Conservation (phyloP, 768 basidiomycete species). For the Termitomyces sp. region DNA sequence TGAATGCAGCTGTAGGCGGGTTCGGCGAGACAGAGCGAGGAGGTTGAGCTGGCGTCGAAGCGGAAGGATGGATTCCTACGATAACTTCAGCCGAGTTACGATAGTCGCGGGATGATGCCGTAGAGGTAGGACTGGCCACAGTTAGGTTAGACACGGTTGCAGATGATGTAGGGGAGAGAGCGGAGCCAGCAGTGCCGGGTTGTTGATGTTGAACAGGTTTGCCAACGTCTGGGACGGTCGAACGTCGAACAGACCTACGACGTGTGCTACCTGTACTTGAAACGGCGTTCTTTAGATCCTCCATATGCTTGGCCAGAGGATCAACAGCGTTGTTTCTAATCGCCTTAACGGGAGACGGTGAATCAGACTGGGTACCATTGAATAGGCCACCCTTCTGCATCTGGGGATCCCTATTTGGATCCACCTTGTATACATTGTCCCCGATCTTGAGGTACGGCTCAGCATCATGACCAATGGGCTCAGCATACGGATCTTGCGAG, state of each 20-base stretch:
- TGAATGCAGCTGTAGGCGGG: conserved; percentile 68
- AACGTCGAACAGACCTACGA: conserved; percentile 35
- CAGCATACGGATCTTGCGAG: conserved; percentile 46
- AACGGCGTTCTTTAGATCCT: conserved; percentile 46
- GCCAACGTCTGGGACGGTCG: background rate
- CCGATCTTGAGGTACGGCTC: conserved; percentile 72
- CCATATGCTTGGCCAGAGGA: conserved; percentile 63
- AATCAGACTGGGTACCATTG: conserved; percentile 11
- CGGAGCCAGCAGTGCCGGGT: conserved; percentile 16
- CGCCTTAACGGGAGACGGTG: conserved; percentile 24
- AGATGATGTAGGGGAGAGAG: conserved; percentile 30
- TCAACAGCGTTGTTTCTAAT: conserved; percentile 36
- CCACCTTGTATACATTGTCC: conserved; percentile 59
- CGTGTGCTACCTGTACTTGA: conserved; percentile 42
- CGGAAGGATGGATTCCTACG: conserved; percentile 70
- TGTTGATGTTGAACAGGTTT: conserved; percentile 17
- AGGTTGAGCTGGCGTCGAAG: conserved; percentile 21
- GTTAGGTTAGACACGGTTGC: conserved; percentile 10
- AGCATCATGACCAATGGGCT: conserved; percentile 58
- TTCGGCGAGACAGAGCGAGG: conserved; percentile 73
- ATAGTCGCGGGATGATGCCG: conserved; percentile 54
- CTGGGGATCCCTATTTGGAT: conserved; percentile 64
- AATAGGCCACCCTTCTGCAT: conserved; percentile 22
- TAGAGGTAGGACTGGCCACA: conserved; percentile 20
- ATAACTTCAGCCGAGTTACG: conserved; percentile 70